Evolutionary conservation across 371 early-diverging fungal species (phyloP).

Genomic region (Ordospora pajunii): DNA sequence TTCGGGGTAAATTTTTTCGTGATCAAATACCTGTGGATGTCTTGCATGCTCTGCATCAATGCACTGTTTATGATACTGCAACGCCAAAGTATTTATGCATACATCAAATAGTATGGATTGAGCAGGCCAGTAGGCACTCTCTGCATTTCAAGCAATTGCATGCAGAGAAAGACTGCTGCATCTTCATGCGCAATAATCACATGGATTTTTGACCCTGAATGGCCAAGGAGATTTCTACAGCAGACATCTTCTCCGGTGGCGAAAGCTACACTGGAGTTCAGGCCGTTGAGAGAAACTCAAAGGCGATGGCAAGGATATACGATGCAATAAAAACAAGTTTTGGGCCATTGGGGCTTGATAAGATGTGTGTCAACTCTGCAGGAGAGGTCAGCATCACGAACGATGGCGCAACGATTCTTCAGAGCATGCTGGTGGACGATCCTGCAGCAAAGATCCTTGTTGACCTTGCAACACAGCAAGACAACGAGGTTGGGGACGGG

Average conservation of each 20-base stretch:
- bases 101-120: too few species aligned
- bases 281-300: constrained; percentile 35
- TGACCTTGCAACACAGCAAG: constrained; percentile 95
- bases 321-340: constrained; percentile 93
- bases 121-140: too few species aligned
- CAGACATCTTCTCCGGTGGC: constrained; percentile 36
- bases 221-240: constrained; percentile 32
- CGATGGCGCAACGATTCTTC: constrained; percentile 97
- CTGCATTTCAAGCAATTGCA: too few species aligned
- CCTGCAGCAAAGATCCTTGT: constrained; percentile 90
- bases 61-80: too few species aligned
- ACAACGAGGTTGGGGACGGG: constrained; percentile 98
- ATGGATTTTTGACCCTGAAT: constrained; percentile 9
- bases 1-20: constrained; percentile 16
- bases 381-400: constrained; percentile 98
- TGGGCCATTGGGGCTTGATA: constrained; percentile 98
- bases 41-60: too few species aligned
- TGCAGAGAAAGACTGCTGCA: too few species aligned
- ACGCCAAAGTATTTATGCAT: too few species aligned
- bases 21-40: too few species aligned
- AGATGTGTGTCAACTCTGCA: constrained; percentile 98
- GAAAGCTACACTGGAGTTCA: constrained; percentile 9
- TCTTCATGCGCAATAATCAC: too few species aligned
- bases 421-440: constrained; percentile 87
- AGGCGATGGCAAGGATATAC: constrained; percentile 36